Evolutionary conservation across 2,329 filamentous ascomycete species (phyloP).

Genomic region (Nothomitra cinnamomea): DNA sequence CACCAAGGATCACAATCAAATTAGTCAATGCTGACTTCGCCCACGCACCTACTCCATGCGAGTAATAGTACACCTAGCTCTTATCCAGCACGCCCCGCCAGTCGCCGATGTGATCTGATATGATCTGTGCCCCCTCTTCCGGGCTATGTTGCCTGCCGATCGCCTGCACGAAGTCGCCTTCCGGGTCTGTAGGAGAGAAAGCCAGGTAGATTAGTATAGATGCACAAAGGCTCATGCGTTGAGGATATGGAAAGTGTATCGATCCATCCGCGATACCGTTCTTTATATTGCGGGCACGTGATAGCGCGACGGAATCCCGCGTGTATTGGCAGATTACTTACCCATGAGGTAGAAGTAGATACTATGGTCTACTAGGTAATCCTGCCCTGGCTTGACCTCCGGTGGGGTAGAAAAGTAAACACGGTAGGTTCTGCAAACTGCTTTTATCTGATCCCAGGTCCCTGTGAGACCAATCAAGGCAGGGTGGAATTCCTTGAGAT

Average conservation of each 20-base stretch:
- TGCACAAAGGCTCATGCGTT: too few species aligned
- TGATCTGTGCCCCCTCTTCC: conserved; percentile 67
- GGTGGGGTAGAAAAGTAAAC: conserved; percentile 94
- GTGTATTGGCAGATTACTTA: conserved; percentile 30
- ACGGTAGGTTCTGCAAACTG: conserved; percentile 85
- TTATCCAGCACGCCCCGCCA: conserved; percentile 44
- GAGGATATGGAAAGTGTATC: background rate
- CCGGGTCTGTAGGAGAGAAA: conserved; percentile 45
- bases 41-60: background rate
- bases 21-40: too few species aligned
- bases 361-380: conserved; percentile 95
- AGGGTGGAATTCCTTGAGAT: conserved; percentile 80
- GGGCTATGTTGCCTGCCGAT: conserved; percentile 89
- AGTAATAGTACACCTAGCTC: background rate
- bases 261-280: background rate
- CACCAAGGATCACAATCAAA: too few species aligned
- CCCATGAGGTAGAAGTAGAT: conserved; percentile 99
- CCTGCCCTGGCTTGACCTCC: conserved; percentile 78
- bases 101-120: conserved; percentile 70
- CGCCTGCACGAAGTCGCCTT: conserved; percentile 95
- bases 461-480: conserved; percentile 79
- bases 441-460: conserved; percentile 84
- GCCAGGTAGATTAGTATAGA: too few species aligned
- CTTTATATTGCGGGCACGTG: background rate
- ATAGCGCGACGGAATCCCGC: background rate